Percentiles rank a stretch among this genome's conserved stretches.
Conservation (phyloP, 2,329 filamentous ascomycete genomes). For the Microdochium trichocladiopsis region DNA sequence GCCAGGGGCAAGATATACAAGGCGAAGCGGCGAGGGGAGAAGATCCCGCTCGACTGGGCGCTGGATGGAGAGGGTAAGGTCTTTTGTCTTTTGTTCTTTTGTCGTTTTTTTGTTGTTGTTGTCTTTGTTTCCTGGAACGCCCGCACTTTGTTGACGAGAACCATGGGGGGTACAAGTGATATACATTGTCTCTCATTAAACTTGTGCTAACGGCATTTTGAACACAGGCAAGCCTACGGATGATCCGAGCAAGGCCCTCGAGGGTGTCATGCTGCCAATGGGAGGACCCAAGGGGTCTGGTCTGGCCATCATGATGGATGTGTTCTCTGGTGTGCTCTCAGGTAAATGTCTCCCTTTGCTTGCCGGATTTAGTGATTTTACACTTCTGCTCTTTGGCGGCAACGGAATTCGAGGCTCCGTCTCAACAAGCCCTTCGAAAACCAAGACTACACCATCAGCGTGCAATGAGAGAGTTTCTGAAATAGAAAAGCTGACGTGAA, state of each 20-base stretch:
- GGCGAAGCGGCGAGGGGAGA: conserved; percentile 58
- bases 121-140: neutral
- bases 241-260: conserved; percentile 63
- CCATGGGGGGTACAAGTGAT: neutral
- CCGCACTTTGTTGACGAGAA: neutral
- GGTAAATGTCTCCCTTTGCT: conserved; percentile 7
- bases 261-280: conserved; percentile 80
- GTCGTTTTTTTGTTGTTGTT: neutral
- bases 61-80: conserved; percentile 56
- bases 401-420: neutral
- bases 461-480: too few species aligned
- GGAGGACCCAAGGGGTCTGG: conserved; percentile 77
- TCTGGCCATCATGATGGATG: conserved; percentile 79
- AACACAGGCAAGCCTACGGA: conserved; percentile 51
- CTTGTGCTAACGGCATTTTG: too few species aligned
- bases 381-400: neutral
- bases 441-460: too few species aligned
- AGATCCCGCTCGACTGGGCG: conserved; percentile 69
- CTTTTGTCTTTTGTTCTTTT: neutral
- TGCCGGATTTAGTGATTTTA: too few species aligned
- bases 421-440: too few species aligned
- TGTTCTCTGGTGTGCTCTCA: conserved; percentile 73
- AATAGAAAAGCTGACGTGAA: too few species aligned
- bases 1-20: conserved; percentile 70
- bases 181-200: too few species aligned